Conservation (phyloP, 176 grass and related monocot species). For the Rhynchospora breviuscula region DNA sequence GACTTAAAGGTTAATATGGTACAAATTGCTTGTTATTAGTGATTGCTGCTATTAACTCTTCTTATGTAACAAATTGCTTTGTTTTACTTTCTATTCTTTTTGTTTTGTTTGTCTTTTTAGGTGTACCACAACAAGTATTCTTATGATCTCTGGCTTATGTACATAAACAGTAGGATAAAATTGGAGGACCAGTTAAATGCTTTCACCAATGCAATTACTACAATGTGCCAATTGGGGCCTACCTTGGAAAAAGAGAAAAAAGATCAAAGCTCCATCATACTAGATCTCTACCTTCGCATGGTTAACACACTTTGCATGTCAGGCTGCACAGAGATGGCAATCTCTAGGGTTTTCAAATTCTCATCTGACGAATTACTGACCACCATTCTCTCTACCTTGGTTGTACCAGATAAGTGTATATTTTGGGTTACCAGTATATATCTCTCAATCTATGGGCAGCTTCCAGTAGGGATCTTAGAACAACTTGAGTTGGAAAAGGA, state of each 20-base stretch:
- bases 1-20: background rate
- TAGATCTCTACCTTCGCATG: constrained; percentile 98
- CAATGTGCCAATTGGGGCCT: constrained; percentile 58
- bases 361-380: constrained; percentile 65
- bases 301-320: constrained; percentile 86
- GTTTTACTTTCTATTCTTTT: constrained; percentile 23
- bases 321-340: constrained; percentile 49
- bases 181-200: constrained; percentile 79
- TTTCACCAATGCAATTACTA: constrained; percentile 69
- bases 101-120: constrained; percentile 69
- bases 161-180: constrained; percentile 91
- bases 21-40: background rate
- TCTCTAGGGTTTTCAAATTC: constrained; percentile 57
- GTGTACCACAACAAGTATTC: constrained; percentile 80
- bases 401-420: constrained; percentile 64
- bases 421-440: constrained; percentile 90
- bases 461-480: constrained; percentile 66
- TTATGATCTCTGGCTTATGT: constrained; percentile 97
- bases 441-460: constrained; percentile 64
- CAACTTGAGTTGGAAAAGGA: constrained; percentile 61
- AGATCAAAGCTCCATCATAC: constrained; percentile 71
- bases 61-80: constrained; percentile 16
- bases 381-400: constrained; percentile 57
- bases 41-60: constrained; percentile 1
- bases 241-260: constrained; percentile 45